phyloP scores from a whole-genome alignment of 192 early-diverging fungal species.

The Backusella tarrabulga region DNA sequence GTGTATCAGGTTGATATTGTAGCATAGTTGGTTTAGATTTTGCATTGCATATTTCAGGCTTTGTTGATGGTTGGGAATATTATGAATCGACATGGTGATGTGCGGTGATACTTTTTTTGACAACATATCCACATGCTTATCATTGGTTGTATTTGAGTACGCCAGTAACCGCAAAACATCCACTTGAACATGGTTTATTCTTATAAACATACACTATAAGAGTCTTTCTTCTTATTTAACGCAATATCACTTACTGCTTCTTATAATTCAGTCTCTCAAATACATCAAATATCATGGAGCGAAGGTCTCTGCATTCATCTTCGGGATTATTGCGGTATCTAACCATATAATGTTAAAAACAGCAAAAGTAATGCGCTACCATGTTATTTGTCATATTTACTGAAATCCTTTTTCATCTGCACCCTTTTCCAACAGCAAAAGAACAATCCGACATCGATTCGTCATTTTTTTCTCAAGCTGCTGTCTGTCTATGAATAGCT shows the following conservation, averaged over 20 bases:
- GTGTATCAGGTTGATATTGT: constrained; percentile 13
- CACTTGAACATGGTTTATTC: constrained; percentile 9
- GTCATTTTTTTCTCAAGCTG: not conserved
- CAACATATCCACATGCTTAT: not conserved
- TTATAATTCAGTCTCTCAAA: not conserved
- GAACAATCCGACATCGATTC: not conserved
- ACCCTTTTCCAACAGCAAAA: not conserved
- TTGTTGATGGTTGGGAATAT: constrained; percentile 14
- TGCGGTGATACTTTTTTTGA: constrained; percentile 4
- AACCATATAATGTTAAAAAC: not conserved
- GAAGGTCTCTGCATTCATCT: not conserved
- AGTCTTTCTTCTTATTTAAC: not conserved
- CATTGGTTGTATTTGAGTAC: not conserved
- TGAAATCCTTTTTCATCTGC: not conserved
- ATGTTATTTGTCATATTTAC: not conserved
- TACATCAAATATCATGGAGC: not conserved
- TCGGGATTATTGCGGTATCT: constrained; percentile 10
- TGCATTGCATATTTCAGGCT: constrained; percentile 14
- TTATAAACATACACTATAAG: not conserved
- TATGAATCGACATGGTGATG: constrained; percentile 20
- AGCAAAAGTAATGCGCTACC: not conserved
- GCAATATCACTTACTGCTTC: not conserved
- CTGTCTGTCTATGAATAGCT: not conserved
- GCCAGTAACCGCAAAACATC: constrained; percentile 14
- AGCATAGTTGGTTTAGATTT: constrained; percentile 15